phyloP scores from a whole-genome alignment of 176 grass and related monocot genomes.

The Musa itinerans region DNA sequence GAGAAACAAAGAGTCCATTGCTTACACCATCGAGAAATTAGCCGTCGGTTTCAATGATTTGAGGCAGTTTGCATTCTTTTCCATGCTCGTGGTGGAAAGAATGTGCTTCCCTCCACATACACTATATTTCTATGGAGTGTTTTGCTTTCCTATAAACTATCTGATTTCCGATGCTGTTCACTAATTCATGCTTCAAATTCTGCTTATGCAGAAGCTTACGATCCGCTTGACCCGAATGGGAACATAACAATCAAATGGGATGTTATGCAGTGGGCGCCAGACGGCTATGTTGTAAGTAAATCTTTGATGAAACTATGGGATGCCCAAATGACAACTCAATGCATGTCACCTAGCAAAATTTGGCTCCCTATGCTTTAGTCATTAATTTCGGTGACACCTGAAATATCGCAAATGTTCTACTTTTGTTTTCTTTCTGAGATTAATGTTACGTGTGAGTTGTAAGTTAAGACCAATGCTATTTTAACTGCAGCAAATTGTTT shows the following conservation, averaged over 20 bases:
- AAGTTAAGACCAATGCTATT: background rate
- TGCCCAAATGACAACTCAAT: background rate
- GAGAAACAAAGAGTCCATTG: too few species aligned
- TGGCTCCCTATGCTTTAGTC: background rate
- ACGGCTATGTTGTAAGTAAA: slow-evolving; percentile 21
- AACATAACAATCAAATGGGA: slow-evolving; percentile 28
- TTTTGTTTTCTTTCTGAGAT: background rate
- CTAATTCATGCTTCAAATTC: background rate
- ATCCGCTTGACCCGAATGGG: slow-evolving; percentile 21
- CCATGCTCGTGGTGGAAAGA: too few species aligned
- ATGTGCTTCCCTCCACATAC: too few species aligned
- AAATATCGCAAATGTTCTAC: background rate
- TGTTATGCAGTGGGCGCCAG: slow-evolving; percentile 19
- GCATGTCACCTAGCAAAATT: background rate
- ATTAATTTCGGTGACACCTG: background rate
- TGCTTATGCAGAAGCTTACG: slow-evolving; percentile 17
- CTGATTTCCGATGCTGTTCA: background rate
- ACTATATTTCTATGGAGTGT: background rate
- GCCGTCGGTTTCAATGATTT: too few species aligned
- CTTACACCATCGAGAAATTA: too few species aligned
- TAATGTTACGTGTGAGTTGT: background rate
- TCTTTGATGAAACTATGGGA: background rate
- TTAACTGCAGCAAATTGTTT: background rate
- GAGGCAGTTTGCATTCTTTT: too few species aligned
- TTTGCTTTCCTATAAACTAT: background rate